Base-by-base conservation (phyloP, 2,329 filamentous ascomycete genomes). In the Setomelanomma holmii region DNA sequence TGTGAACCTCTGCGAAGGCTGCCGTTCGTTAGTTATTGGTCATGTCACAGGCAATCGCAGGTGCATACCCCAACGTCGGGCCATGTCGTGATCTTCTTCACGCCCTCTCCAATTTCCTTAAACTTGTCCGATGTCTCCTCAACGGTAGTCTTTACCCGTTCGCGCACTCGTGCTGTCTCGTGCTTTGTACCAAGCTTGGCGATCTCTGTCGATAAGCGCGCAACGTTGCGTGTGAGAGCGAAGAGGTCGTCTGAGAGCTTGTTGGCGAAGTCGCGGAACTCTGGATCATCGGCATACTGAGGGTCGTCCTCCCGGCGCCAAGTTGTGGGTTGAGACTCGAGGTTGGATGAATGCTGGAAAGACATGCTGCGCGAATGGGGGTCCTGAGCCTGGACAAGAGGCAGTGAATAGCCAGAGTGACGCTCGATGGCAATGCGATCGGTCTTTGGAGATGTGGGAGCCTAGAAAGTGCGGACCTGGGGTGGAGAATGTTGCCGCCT, bases 1-100 rank as follows among this genome's bases (percentile, higher is more conserved):
- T 19, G 92, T 95, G 80, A 96, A 98, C 76, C 93, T 96, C 80
- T 99, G 95, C 48, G 91, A 90, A 55, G 93, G 91, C 91, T 96
- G 53, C 30, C 20, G 38, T 19, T 23, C 51, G 51, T 66, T 64
- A 58, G 63, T 51, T 35, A 47, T 45, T 45, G 66, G 17, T 24
- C 42, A 35, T 21, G 49, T 51, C 46, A 20, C 17, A 6, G 11
- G 12, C 17, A 5, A 20, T 3, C 5, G 16, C 55, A 22, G 74
- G 84, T 45, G 91, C 86, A 68, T 93, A 91, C 71, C 87, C 90
- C 92, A 85, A 82, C 69, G 58, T 82, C 80, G 44, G 74, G 77
- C 79, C 80, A 98, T 35, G 84, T 84, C 73, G 96, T 90, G 40
- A 97, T 85, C 76, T 89, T 92, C 86, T 98, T 98, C 60, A 99